These are phyloP conservation scores for Scedosporium minutisporum DNA, from an alignment of 2,329 filamentous ascomycete genomes.

Conservation along the genomic window DNA sequence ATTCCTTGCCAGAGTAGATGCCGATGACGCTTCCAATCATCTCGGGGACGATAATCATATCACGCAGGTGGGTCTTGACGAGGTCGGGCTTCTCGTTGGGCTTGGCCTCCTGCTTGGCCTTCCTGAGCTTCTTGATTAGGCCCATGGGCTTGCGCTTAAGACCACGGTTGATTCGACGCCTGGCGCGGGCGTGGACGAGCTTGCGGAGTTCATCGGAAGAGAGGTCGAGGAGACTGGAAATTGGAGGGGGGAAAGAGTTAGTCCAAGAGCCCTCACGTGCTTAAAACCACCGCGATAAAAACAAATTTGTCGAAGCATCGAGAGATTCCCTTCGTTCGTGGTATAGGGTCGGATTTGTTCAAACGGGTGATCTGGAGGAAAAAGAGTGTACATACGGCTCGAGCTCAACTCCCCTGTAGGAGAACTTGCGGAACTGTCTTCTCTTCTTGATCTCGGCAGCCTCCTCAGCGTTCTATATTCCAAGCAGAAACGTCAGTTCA, in stretches of 20 bases:
- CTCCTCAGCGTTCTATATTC: constrained; percentile 79
- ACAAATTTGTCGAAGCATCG: background rate
- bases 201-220: constrained; percentile 97
- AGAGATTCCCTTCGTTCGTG: background rate
- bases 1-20: constrained; percentile 99
- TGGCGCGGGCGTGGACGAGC: constrained; percentile 98
- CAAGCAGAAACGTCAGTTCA: constrained; percentile 19
- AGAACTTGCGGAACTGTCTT: constrained; percentile 99
- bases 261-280: background rate
- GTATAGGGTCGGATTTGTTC: background rate
- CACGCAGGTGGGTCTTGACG: constrained; percentile 98
- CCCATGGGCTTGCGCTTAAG: constrained; percentile 99
- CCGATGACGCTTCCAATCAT: constrained; percentile 99
- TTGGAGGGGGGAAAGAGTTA: background rate
- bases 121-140: constrained; percentile 99
- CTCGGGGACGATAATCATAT: constrained; percentile 99
- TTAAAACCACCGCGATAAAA: background rate
- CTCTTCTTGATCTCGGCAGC: constrained; percentile 99
- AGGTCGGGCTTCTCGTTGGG: constrained; percentile 99
- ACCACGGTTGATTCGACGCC: constrained; percentile 98
- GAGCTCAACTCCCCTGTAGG: constrained; percentile 98
- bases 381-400: constrained; percentile 68
- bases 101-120: constrained; percentile 97
- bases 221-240: constrained; percentile 88
- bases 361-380: background rate